Percentiles rank a stretch among this genome's conserved stretches.
Conservation (phyloP, 768 basidiomycete genomes). For the Tephrocybe sp. region DNA sequence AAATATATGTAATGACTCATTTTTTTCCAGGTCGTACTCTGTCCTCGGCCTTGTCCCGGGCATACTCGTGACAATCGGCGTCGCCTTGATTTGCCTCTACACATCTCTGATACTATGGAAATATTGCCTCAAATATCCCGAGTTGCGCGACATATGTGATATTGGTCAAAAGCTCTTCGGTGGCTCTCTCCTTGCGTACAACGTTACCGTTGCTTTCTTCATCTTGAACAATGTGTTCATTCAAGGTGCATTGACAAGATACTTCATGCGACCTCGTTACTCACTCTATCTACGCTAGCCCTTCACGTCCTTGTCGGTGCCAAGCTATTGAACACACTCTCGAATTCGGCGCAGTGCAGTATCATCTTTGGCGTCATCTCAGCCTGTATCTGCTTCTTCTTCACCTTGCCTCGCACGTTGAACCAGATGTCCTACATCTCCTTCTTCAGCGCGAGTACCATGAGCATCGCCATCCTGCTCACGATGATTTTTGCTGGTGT, state of each 20-base stretch:
- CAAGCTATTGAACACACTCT: constrained; percentile 44
- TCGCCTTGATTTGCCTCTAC: constrained; percentile 39
- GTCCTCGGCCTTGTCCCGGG: constrained; percentile 45
- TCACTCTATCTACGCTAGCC: constrained; percentile 21
- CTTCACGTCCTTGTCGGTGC: constrained; percentile 48
- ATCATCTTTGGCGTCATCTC: constrained; percentile 35
- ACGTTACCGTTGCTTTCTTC: constrained; percentile 51
- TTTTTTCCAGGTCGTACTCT: constrained; percentile 47
- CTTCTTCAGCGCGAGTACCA: constrained; percentile 39
- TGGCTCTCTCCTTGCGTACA: constrained; percentile 47
- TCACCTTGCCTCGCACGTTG: constrained; percentile 44
- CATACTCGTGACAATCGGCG: constrained; percentile 38
- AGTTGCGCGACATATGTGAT: constrained; percentile 50
- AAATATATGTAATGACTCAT: too few species aligned
- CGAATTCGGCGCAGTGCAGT: constrained; percentile 40
- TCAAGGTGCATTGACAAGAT: constrained; percentile 38
- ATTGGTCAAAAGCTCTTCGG: constrained; percentile 48
- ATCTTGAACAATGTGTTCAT: constrained; percentile 57
- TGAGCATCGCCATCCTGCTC: constrained; percentile 46
- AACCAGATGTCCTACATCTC: constrained; percentile 41
- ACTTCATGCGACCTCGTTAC: neutral
- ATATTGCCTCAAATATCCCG: constrained; percentile 49
- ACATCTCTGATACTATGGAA: constrained; percentile 49
- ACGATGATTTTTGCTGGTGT: constrained; percentile 41
- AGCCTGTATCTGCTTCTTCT: constrained; percentile 38